Evolutionary conservation across 306 rosid species (phyloP), one percentile per base, ranked within the genome.

Genomic region (Cicer yamashitae): DNA sequence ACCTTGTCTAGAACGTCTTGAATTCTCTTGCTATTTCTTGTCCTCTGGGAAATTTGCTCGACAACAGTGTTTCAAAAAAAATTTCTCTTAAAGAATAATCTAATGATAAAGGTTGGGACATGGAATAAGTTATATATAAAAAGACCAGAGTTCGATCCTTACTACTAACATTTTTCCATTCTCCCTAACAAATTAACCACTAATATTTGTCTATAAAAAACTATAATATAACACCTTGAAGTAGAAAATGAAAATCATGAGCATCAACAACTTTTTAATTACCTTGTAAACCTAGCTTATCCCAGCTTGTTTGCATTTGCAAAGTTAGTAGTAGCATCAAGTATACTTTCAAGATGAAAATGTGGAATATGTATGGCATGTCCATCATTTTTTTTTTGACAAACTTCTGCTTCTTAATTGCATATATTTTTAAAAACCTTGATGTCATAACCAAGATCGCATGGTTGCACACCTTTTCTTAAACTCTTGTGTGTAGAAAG

Each of bases 1-100:
- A 63, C 96, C 97, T 87, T 92, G 96, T 14, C 93, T 89, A 5
- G 96, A 92, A 77, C 88, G 79, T 54, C 91, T 92, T 50, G 96
- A 92, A 20, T 77, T 92, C 90, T 6, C 88, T 92, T 6, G 93
- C 97, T 44, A 91, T 67, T 81, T 89, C 89, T 78, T 86, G 86
- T 15, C 93, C 93, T 64, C 88, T 81, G 0, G 84, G 83, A 80
- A 92, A 84, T 52, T 71, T 84, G 0, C 96, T 96, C 96, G 4
- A 50, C 88, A 81, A 57, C 9, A 67, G 17, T 37, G 18, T 12
- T 45, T 51, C 52, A 69, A 78, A n/a, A 20, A 20, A 1, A 20
- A 20, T 20, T 20, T 20, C 22, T 22, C 25, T 22, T 22, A 22
- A 22, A 22, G 25, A 22, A 22, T 22, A 22, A 22, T 22, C 25